Percentiles rank a stretch among this genome's conserved stretches.
Conservation (phyloP, 306 rosid species). For the Cucurbita maxima region DNA sequence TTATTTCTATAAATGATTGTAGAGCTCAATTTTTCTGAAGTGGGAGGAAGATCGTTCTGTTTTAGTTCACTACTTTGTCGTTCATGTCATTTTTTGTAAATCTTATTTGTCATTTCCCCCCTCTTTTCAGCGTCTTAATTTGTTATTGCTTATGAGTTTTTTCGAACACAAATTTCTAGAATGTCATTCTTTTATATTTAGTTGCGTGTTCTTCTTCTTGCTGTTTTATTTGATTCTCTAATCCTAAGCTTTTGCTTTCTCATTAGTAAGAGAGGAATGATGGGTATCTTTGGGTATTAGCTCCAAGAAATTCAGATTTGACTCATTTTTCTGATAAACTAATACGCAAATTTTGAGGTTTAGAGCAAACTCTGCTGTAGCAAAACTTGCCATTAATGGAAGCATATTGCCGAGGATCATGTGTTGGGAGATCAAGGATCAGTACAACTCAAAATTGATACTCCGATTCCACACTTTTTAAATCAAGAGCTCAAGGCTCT, state of each 20-base stretch:
- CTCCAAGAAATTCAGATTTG: background rate
- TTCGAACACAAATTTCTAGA: background rate
- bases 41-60: background rate
- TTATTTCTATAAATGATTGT: background rate
- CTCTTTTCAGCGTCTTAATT: background rate
- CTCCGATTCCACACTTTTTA: conserved; percentile 44
- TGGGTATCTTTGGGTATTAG: background rate
- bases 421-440: conserved; percentile 35
- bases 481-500: conserved; percentile 45
- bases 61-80: background rate
- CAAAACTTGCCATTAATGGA: conserved; percentile 46
- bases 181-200: background rate
- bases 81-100: background rate
- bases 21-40: background rate
- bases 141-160: background rate
- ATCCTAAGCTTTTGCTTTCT: background rate
- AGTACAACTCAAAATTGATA: conserved; percentile 31
- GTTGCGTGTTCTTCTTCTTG: background rate
- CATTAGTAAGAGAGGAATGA: background rate
- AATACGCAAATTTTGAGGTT: conserved; percentile 43
- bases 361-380: conserved; percentile 59
- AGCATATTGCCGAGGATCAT: conserved; percentile 39
- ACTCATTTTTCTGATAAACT: background rate
- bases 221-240: background rate
- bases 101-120: background rate